phyloP scores from a whole-genome alignment of 1,284 basidiomycete species.

The Cutaneotrichosporon cutaneum region DNA sequence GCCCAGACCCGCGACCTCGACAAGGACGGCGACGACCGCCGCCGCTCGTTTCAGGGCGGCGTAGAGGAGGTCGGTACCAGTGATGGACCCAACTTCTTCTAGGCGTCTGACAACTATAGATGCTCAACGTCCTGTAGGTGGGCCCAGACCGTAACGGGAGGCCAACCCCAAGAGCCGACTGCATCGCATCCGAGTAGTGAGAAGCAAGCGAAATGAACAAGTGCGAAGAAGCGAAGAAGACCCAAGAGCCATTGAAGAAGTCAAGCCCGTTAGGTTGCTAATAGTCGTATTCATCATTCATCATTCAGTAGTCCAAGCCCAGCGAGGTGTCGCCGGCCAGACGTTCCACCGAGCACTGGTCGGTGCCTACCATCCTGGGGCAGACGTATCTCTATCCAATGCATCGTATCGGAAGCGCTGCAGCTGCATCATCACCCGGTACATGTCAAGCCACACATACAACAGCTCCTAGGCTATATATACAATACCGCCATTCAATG shows the following conservation, averaged over 20 bases:
- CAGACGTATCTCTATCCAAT: background rate
- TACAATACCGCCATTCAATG: background rate
- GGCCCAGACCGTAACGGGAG: background rate
- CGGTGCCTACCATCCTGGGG: background rate
- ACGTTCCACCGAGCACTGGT: no score
- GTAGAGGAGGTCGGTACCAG: background rate
- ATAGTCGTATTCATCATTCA: background rate
- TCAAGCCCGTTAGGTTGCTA: no score
- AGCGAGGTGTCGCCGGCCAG: no score
- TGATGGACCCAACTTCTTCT: background rate
- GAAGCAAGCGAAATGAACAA: background rate
- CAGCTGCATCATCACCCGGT: no score
- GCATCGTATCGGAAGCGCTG: background rate
- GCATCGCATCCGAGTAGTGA: conserved; percentile 1
- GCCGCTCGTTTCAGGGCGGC: background rate
- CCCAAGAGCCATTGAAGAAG: no score
- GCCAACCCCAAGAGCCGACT: conserved; percentile 6
- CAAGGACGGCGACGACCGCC: conserved; percentile 6
- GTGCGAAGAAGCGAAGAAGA: background rate
- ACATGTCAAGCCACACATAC: background rate
- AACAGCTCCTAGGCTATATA: background rate
- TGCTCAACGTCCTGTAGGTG: conserved; percentile 9
- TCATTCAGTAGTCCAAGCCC: background rate
- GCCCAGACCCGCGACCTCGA: background rate
- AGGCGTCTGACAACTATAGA: background rate